Evolutionary conservation across 148 eudicot species (phyloP).

Genomic region (Vaccinium darrowii): DNA sequence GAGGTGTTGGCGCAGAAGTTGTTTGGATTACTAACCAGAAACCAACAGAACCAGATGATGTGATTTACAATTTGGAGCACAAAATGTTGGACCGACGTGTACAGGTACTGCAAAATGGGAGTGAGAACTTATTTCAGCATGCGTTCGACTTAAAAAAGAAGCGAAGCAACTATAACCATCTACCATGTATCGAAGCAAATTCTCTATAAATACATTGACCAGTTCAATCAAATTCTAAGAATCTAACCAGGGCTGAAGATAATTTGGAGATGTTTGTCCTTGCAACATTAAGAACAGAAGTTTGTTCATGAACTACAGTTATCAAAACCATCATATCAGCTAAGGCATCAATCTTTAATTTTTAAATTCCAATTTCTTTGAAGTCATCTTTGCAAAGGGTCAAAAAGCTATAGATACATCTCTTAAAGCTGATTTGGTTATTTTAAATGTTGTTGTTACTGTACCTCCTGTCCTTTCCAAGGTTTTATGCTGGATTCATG

Average conservation of each 20-base stretch:
- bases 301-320: not conserved
- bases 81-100: conserved; percentile 76
- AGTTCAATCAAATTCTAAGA: not conserved
- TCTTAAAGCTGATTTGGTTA: conserved; percentile 82
- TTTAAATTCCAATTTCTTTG: conserved; percentile 8
- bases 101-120: conserved; percentile 37
- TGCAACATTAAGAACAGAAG: not conserved
- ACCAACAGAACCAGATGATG: conserved; percentile 55
- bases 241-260: not conserved
- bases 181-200: not conserved
- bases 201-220: not conserved
- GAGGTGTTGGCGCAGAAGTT: conserved; percentile 68
- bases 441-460: conserved; percentile 90
- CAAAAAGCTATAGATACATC: conserved; percentile 82
- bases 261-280: not conserved
- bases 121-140: not conserved
- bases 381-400: conserved; percentile 75
- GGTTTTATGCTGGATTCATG: conserved; percentile 98
- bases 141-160: not conserved
- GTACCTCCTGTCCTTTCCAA: conserved; percentile 84
- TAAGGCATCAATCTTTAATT: not conserved
- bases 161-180: not conserved
- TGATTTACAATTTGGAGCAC: conserved; percentile 57
- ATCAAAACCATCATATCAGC: not conserved
- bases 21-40: conserved; percentile 79